Percentiles rank a stretch among this genome's conserved stretches.
Conservation (phyloP, 805 yeast genomes). For the Monosporozyma aerobia region DNA sequence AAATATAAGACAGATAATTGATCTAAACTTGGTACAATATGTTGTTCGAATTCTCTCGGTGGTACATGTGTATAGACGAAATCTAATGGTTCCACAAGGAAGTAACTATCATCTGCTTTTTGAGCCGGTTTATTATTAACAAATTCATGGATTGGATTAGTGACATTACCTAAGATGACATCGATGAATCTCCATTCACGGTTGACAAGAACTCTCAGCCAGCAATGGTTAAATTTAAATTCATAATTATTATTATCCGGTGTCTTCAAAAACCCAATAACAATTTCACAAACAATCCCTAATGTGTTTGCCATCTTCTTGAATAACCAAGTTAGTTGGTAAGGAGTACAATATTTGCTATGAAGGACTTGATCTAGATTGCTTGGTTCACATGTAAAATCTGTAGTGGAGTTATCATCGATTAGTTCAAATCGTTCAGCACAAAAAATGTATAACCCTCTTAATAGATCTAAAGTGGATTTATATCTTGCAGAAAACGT, state of each 20-base stretch:
- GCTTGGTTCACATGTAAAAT: constrained; percentile 31
- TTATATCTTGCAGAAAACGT: constrained; percentile 45
- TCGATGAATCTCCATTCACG: constrained; percentile 78
- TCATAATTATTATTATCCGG: constrained; percentile 48
- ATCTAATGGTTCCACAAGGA: constrained; percentile 66
- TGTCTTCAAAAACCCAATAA: constrained; percentile 74
- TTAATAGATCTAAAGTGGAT: constrained; percentile 47
- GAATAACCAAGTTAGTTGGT: constrained; percentile 70
- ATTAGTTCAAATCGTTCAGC: constrained; percentile 47
- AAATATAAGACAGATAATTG: constrained; percentile 66
- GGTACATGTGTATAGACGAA: constrained; percentile 85
- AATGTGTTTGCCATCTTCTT: constrained; percentile 61
- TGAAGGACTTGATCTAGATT: constrained; percentile 36
- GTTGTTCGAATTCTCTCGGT: constrained; percentile 67
- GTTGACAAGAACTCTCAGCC: constrained; percentile 74
- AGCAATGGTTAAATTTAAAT: constrained; percentile 66
- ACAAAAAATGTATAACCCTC: constrained; percentile 57
- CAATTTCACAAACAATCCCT: constrained; percentile 64
- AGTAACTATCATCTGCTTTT: constrained; percentile 48
- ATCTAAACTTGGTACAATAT: constrained; percentile 75
- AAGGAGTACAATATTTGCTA: constrained; percentile 49
- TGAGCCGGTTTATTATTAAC: constrained; percentile 26
- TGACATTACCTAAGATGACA: constrained; percentile 50
- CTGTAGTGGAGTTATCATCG: constrained; percentile 30
- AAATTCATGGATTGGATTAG: constrained; percentile 43